phyloP scores from a whole-genome alignment of 2,329 filamentous ascomycete genomes.

The Alternaria sp. region DNA sequence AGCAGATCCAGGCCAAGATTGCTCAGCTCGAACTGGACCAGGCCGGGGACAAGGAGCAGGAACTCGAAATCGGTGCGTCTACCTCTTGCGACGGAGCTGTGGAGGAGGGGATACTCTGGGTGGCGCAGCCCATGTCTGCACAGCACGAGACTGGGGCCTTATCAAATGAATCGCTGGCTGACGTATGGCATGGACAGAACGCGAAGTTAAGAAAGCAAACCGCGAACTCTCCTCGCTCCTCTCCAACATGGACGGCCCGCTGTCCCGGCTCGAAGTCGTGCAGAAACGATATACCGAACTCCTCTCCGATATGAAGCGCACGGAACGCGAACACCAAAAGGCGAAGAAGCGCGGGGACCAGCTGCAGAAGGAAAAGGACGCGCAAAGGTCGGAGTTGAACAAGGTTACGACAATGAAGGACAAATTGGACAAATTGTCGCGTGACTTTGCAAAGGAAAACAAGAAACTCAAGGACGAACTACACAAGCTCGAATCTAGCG shows the following conservation, averaged over 20 bases:
- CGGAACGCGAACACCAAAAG: conserved; percentile 92
- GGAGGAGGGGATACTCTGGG: conserved; percentile 5
- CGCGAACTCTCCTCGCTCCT: conserved; percentile 87
- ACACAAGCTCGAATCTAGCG: conserved; percentile 84
- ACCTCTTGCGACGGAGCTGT: conserved; percentile 10
- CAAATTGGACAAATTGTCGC: conserved; percentile 93
- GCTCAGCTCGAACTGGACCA: conserved; percentile 94
- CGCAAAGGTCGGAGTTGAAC: conserved; percentile 82
- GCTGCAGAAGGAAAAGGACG: conserved; percentile 95
- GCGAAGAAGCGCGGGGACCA: conserved; percentile 95
- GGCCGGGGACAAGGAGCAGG: conserved; percentile 92
- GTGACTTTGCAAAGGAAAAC: conserved; percentile 94
- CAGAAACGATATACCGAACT: conserved; percentile 92
- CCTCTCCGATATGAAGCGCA: conserved; percentile 90
- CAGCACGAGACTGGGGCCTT: conserved; percentile 5
- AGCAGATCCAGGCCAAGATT: conserved; percentile 90
- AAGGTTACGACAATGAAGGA: conserved; percentile 92
- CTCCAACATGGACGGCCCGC: conserved; percentile 84
- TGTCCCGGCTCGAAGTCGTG: conserved; percentile 88
- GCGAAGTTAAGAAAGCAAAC: conserved; percentile 92
- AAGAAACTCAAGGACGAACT: conserved; percentile 96
- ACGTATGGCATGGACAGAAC: conserved; percentile 64
- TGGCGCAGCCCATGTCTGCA: conserved; percentile 13
- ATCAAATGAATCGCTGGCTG: conserved; percentile 27
- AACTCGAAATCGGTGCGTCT: conserved; percentile 83